Evolutionary conservation across 2,329 filamentous ascomycete genomes (phyloP), one percentile per base, ranked within the genome.

Genomic region (Nannizzia gypsea): DNA sequence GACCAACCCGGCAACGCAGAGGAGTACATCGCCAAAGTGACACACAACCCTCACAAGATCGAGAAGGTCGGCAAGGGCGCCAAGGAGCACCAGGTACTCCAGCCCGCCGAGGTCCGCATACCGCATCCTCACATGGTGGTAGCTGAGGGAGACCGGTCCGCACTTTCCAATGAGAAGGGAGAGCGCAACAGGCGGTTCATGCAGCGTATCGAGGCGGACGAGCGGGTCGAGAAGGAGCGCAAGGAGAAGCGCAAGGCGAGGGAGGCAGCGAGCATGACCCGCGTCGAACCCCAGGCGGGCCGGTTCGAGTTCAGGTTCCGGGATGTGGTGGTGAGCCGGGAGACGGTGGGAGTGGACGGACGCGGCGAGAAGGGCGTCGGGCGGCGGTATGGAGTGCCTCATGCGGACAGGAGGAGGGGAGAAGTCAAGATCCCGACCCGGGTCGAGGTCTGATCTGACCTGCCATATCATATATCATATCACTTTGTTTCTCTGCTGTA

Each of bases 91-190:
- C 74, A 79, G 58, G 76, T 78, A 1, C 77, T 86, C 11, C 79
- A 84, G 44, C 81, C 83, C 1, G 82, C 83, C 6, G 83, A 86
- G 64, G 76, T 80, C 58, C 81, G 83, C 57, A 85, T 86, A 52
- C 82, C 83, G 1, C 83, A 85, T 66, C 82, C 83, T 1, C 80
- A 85, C 62, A 72, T 86, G 38, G 73, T 83, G 48, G 71, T 76
- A 11, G 68, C 76, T 28, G 77, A 80, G 60, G 74, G 75, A 59
- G 77, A 80, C 64, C 70, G 70, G 48, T 59, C 71, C 15, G 67
- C 71, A 50, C 69, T 71, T 13, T 64, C 75, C 3, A 62, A 67
- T 6, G 73, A 77, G 54, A 65, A 68, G 11, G 62, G 63, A 0
- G 66, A 74, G 28, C 67, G 69, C 8, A 64, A 65, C 13, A 63